phyloP scores from a whole-genome alignment of 148 eudicot genomes.

The Suaeda aralocaspica region DNA sequence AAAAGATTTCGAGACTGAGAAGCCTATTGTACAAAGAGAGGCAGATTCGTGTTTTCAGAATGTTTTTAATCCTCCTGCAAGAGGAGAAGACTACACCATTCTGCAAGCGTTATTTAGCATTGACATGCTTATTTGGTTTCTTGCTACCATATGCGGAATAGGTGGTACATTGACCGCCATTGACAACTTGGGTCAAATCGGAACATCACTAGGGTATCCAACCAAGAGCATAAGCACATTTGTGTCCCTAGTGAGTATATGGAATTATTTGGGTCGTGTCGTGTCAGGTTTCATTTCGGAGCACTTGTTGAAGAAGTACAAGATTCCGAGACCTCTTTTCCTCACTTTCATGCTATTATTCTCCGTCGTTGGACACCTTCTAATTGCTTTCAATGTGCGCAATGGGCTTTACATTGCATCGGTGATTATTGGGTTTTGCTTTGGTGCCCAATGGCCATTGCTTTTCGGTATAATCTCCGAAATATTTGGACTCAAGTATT shows the following conservation, averaged over 20 bases:
- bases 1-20: background rate
- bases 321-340: slow-evolving; percentile 34
- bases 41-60: slow-evolving; percentile 24
- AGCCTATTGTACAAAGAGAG: background rate
- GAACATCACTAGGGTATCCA: slow-evolving; percentile 36
- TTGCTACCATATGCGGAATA: slow-evolving; percentile 31
- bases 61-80: slow-evolving; percentile 25
- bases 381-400: slow-evolving; percentile 32
- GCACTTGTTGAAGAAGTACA: slow-evolving; percentile 31
- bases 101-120: slow-evolving; percentile 41
- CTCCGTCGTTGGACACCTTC: slow-evolving; percentile 38
- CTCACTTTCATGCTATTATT: slow-evolving; percentile 33
- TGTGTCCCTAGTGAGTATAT: slow-evolving; percentile 42
- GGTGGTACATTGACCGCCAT: slow-evolving; percentile 44
- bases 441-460: slow-evolving; percentile 43
- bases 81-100: slow-evolving; percentile 46
- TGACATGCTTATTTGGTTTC: slow-evolving; percentile 36
- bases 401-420: slow-evolving; percentile 41
- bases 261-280: slow-evolving; percentile 46
- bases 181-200: slow-evolving; percentile 47
- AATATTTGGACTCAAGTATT: slow-evolving; percentile 37
- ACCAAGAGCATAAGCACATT: slow-evolving; percentile 33
- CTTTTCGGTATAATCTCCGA: slow-evolving; percentile 40
- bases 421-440: slow-evolving; percentile 35
- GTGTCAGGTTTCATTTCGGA: slow-evolving; percentile 36